Base-by-base conservation (phyloP, 192 early-diverging fungal species). In the Coemansia sp. region DNA sequence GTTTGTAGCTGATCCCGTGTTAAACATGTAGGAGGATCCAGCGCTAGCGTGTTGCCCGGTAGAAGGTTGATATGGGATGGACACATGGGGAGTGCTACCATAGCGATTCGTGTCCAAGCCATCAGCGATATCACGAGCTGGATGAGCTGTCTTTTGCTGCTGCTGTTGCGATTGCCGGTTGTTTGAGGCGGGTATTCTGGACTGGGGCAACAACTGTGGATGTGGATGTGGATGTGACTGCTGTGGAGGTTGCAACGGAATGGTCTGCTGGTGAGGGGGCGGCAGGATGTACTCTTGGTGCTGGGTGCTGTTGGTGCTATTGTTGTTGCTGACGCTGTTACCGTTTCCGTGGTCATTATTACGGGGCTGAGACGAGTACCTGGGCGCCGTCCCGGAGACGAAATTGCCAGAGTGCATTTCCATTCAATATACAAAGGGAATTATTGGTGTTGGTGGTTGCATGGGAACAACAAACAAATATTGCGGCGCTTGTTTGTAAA, bases 281-380 rank as follows among this genome's bases (percentile, higher is more conserved):
- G 32, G 32, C 4, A 32, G 32, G 32, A 32, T 32, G 32, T 32
- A 32, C 32, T 32, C 32, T 4, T 32, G 32, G 32, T 2, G 32
- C 32, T 32, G 32, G 32, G 32, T 32, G 32, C 0, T 54, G 52
- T 23, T 21, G 49, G 15, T 50, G 49, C 49, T 50, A 18, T 0
- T 60, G 62, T 19, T 63, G 41, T 37, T 65, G 67, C 41, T 71
- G 56, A 18, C 65, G 56, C 18, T 57, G 56, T 37, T 65, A 16
- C 43, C 23, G n/a, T 23, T 40, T 9, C 53, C 16, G 64, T 61
- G 42, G 42, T 45, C 15, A n/a, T 5, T 13, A 19, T 44, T 42
- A 5, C 21, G 42, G 18, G 9, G 60, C 9, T 54, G 52, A 26
- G 52, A 26, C 52, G 52, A 9, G 8, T 54, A 54, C 15, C 21